A percentile compares a stretch with the other conserved stretches of the same genome.
Conservation (phyloP, 441 rosid genomes). For the Brassica balearica region DNA sequence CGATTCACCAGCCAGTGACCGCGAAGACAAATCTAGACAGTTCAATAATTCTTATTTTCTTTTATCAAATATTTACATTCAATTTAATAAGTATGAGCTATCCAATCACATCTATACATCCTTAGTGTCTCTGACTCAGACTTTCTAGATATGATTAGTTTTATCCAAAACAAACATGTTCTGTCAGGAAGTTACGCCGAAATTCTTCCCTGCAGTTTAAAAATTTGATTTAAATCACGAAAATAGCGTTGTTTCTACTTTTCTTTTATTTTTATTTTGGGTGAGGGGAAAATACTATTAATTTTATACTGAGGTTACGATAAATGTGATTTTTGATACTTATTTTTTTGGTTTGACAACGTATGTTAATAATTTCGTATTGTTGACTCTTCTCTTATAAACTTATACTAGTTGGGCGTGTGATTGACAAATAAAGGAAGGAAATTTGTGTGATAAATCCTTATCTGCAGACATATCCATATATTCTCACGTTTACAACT, state of each 20-base stretch:
- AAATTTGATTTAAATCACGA: neutral
- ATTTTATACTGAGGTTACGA: too few species aligned
- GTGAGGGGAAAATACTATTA: neutral
- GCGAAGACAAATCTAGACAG: constrained; percentile 3
- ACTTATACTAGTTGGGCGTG: neutral
- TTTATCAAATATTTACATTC: neutral
- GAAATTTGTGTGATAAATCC: neutral
- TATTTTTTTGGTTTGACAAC: neutral
- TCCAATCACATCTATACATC: constrained; percentile 26
- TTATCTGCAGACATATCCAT: neutral
- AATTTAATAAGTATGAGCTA: neutral
- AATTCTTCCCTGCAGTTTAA: neutral
- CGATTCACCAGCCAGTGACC: constrained; percentile 33
- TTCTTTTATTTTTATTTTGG: neutral
- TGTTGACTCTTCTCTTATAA: neutral
- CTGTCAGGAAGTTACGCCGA: constrained; percentile 25
- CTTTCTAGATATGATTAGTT: constrained; percentile 13
- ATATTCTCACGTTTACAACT: too few species aligned
- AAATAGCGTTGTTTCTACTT: neutral
- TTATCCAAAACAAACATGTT: constrained; percentile 7
- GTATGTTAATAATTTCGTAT: neutral
- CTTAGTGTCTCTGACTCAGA: constrained; percentile 38
- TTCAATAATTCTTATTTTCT: neutral
- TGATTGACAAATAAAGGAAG: neutral
- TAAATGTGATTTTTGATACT: neutral